Conservation (phyloP, 192 early-diverging fungal genomes). For the Podila epicladia region DNA sequence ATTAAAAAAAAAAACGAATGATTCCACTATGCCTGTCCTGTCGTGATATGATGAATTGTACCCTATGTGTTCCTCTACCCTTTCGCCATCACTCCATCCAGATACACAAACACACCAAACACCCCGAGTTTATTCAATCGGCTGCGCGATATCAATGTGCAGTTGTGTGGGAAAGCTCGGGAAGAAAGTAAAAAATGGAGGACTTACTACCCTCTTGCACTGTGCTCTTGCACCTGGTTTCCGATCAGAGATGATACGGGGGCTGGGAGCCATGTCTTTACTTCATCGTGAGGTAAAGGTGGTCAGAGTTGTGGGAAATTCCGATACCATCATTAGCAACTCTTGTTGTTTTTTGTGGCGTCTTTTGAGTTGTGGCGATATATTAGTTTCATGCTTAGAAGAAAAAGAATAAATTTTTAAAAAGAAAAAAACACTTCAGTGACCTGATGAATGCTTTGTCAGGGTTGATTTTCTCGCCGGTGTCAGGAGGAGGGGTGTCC, state of each 20-base stretch:
- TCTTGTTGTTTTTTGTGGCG: neutral
- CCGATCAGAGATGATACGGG: constrained; percentile 6
- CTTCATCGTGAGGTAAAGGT: constrained; percentile 6
- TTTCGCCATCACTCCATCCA: neutral
- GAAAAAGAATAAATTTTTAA: no score
- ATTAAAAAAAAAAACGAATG: neutral
- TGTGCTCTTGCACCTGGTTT: constrained; percentile 21
- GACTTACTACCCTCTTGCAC: constrained; percentile 51
- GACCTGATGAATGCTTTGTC: no score
- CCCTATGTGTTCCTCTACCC: neutral
- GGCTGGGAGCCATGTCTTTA: constrained; percentile 14
- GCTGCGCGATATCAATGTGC: constrained; percentile 48
- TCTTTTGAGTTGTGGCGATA: neutral
- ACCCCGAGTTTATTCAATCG: constrained; percentile 50
- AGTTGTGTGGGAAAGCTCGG: constrained; percentile 48
- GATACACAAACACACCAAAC: constrained; percentile 16
- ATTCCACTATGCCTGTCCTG: neutral
- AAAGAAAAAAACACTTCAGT: no score
- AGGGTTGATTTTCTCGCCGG: no score
- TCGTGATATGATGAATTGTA: neutral
- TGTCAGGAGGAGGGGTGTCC: no score
- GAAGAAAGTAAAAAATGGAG: constrained; percentile 49
- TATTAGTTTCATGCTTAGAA: no score
- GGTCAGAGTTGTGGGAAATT: constrained; percentile 39
- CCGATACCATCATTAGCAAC: neutral